Base-by-base conservation (phyloP, 1,284 basidiomycete genomes). In the Malassezia cuniculi region DNA sequence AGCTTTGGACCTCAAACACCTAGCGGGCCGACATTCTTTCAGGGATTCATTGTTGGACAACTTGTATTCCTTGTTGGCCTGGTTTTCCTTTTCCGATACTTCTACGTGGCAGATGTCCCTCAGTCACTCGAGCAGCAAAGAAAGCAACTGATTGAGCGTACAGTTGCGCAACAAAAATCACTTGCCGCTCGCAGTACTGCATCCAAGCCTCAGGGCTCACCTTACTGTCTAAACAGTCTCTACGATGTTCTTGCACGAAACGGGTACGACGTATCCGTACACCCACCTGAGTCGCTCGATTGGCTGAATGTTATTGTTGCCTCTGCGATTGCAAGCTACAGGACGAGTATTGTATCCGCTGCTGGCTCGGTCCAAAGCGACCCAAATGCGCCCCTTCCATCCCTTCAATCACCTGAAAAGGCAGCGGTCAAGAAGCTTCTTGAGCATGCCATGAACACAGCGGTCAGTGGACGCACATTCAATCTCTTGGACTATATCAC, bases 271-370 rank as follows among this genome's bases (percentile, higher is more conserved):
- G 68, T 75, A 51, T 63, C 71, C 2, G 69, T 69, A 10, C 74
- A 75, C 50, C 56, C 71, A 3, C 62, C 72, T 9, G 75, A 76
- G 49, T 70, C 70, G 12, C 61, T 71, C 19, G 74, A 73, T 48
- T 76, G 75, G 75, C 57, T 76, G 31, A 76, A 76, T 52, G 72
- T 75, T 25, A 64, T 76, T 14, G 59, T 74, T 19, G 73, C 73
- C 4, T 74, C 75, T 57, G 71, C 72, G 25, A 59, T 68, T 19
- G 50, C 54, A 10, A 63, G 59, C 7, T 71, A 69, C 50, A 51
- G 68, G 58, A 42, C 57, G 22, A 35, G 32, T 12, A 27, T 45
- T 16, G 15, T 45, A 30, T 25, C 27, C 6, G 16, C n/a, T 17
- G 15, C 15, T 11, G 10, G 10, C n/a, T 14, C n/a, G 9, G 16